A percentile compares a stretch with the other conserved stretches of the same genome.
Conservation (phyloP, 75 land plant species). For the Picea sitchensis region DNA sequence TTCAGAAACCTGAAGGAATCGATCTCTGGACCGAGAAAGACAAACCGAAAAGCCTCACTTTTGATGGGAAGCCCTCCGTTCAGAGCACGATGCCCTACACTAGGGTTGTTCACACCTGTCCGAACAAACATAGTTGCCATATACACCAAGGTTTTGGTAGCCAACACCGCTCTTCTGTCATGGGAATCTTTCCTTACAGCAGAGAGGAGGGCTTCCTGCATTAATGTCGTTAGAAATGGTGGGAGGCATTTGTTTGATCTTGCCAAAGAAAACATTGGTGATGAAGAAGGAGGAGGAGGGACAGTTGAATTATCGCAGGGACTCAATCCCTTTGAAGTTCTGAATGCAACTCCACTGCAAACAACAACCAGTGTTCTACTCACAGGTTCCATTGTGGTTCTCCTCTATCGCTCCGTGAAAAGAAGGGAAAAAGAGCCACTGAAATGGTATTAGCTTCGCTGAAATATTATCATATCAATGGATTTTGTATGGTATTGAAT, state of each 20-base stretch:
- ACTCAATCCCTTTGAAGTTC: conserved; percentile 42
- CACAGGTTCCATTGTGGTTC: conserved; percentile 70
- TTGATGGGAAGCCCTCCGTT: too few species aligned
- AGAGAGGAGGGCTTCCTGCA: too few species aligned
- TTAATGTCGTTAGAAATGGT: too few species aligned
- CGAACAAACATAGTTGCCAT: too few species aligned
- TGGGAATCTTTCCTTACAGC: too few species aligned
- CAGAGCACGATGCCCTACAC: too few species aligned
- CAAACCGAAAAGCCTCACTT: too few species aligned
- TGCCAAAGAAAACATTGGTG: neutral
- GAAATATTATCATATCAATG: neutral
- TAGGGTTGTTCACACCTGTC: too few species aligned
- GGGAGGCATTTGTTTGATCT: conserved; percentile 7
- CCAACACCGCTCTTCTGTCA: too few species aligned
- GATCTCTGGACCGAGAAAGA: too few species aligned
- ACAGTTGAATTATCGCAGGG: conserved; percentile 43
- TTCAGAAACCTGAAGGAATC: too few species aligned
- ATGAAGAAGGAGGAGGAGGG: conserved; percentile 21
- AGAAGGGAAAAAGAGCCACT: conserved; percentile 45
- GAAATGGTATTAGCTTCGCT: neutral
- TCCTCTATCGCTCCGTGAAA: conserved; percentile 69
- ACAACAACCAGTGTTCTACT: conserved; percentile 61
- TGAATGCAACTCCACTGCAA: conserved; percentile 61
- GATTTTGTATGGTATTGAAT: neutral
- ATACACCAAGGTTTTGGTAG: too few species aligned